A percentile compares a stretch with the other conserved stretches of the same genome.
phyloP scores from a whole-genome alignment of 352 stramenopile genomes.

The Phytophthora hybrid region DNA sequence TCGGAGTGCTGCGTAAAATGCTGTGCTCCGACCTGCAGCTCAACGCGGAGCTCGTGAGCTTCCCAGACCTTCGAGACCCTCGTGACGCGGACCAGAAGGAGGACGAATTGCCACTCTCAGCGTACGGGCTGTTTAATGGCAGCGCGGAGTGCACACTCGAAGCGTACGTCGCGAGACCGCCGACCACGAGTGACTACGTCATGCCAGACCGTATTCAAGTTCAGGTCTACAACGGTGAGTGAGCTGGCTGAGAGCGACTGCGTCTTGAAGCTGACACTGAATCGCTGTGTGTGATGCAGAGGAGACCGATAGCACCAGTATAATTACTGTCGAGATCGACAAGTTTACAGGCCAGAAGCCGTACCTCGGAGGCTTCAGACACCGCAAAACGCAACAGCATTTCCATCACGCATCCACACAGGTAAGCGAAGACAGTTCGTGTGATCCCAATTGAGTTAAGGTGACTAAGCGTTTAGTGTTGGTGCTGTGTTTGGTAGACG shows the following conservation, averaged over 20 bases:
- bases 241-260: background rate
- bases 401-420: conserved; percentile 93
- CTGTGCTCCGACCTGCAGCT: conserved; percentile 73
- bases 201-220: conserved; percentile 90
- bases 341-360: conserved; percentile 84
- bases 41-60: conserved; percentile 62
- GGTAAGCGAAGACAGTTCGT: conserved; percentile 35
- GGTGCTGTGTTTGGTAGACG: conserved; percentile 39
- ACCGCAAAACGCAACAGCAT: conserved; percentile 88
- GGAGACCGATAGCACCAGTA: conserved; percentile 52
- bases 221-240: conserved; percentile 65
- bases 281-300: conserved; percentile 33
- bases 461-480: no score
- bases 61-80: conserved; percentile 60
- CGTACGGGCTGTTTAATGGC: conserved; percentile 43
- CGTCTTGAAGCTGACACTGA: background rate
- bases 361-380: conserved; percentile 90
- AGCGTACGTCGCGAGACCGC: conserved; percentile 54
- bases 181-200: conserved; percentile 68
- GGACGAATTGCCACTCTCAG: conserved; percentile 47
- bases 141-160: conserved; percentile 55
- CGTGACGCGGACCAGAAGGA: conserved; percentile 37
- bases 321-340: conserved; percentile 74
- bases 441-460: no score
- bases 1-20: conserved; percentile 59